phyloP scores from a whole-genome alignment of 2,329 filamentous ascomycete genomes.

The Alternaria sp. region DNA sequence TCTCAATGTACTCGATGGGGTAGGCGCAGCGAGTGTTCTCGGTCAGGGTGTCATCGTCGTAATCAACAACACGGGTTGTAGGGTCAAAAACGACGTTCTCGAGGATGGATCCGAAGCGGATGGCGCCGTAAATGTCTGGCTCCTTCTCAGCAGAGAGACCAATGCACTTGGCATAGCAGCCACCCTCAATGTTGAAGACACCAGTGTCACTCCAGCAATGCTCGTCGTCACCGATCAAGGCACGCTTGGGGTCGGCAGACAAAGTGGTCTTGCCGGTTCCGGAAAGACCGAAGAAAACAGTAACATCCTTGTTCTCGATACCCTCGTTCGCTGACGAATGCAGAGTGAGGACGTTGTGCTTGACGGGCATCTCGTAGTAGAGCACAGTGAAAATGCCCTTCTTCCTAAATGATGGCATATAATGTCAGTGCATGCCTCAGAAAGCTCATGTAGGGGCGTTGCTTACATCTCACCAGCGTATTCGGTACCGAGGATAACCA shows the following conservation, averaged over 20 bases:
- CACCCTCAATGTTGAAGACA: slow-evolving; percentile 99
- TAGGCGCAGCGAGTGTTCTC: slow-evolving; percentile 99
- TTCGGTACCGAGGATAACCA: slow-evolving; percentile 99
- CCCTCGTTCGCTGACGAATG: slow-evolving; percentile 99
- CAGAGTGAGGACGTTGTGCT: slow-evolving; percentile 98
- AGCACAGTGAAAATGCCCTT: slow-evolving; percentile 99
- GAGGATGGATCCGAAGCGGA: slow-evolving; percentile 94
- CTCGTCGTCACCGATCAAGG: slow-evolving; percentile 97
- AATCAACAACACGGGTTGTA: slow-evolving; percentile 87
- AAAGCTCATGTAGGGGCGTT: not conserved
- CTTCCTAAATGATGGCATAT: slow-evolving; percentile 62
- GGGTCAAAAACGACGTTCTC: slow-evolving; percentile 99
- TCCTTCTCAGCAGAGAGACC: slow-evolving; percentile 98
- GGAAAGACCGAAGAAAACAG: slow-evolving; percentile 98
- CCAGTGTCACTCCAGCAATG: slow-evolving; percentile 98
- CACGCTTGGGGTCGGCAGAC: slow-evolving; percentile 94
- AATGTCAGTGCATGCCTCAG: not conserved
- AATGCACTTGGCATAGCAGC: slow-evolving; percentile 99
- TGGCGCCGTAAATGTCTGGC: slow-evolving; percentile 95
- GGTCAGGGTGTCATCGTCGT: slow-evolving; percentile 91
- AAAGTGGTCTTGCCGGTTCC: slow-evolving; percentile 99
- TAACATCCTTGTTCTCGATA: slow-evolving; percentile 84
- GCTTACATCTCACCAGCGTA: slow-evolving; percentile 72
- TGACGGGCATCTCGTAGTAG: slow-evolving; percentile 99
- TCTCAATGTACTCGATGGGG: slow-evolving; percentile 98